Conservation (phyloP, 306 rosid species). For the Citrullus colocynthis region DNA sequence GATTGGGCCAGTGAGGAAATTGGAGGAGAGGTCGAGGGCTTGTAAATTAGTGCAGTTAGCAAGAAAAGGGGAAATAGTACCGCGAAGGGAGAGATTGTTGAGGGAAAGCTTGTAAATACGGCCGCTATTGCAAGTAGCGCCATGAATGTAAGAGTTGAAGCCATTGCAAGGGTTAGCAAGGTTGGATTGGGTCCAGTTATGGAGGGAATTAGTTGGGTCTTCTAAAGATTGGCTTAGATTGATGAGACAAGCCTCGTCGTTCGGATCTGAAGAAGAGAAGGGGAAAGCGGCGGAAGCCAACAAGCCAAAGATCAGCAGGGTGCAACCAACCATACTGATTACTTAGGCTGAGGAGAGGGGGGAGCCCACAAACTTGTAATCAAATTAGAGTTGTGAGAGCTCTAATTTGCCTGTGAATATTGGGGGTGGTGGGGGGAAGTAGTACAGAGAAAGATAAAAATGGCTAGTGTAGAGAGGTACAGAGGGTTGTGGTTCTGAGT, state of each 20-base stretch:
- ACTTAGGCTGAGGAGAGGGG: neutral
- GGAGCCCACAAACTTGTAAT: neutral
- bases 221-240: conserved; percentile 48
- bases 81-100: conserved; percentile 44
- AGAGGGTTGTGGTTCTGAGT: neutral
- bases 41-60: conserved; percentile 92
- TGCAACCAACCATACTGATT: conserved; percentile 35
- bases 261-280: conserved; percentile 53
- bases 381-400: neutral
- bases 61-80: conserved; percentile 70
- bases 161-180: conserved; percentile 75
- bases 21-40: conserved; percentile 84
- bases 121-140: conserved; percentile 86
- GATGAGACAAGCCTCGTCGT: conserved; percentile 63
- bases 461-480: neutral
- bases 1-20: conserved; percentile 55
- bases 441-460: neutral
- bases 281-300: conserved; percentile 20
- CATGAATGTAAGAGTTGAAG: conserved; percentile 59
- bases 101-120: conserved; percentile 89
- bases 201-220: conserved; percentile 44
- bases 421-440: neutral
- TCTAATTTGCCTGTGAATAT: neutral
- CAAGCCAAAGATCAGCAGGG: conserved; percentile 13
- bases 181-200: conserved; percentile 58